Conservation (phyloP, 768 basidiomycete species). For the Leccinum obscurum region DNA sequence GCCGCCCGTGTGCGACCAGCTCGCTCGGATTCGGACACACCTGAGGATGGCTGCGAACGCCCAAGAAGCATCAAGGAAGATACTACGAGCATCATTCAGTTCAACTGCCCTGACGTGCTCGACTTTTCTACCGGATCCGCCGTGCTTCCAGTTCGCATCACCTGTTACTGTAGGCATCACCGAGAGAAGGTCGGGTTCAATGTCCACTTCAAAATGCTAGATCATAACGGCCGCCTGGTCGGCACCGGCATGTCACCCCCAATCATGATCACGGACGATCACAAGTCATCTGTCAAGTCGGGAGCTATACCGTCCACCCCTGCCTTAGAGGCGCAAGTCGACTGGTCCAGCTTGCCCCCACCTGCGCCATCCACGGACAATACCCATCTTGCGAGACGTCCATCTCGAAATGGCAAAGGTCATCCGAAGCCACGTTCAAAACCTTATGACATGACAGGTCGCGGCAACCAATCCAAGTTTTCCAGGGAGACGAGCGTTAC, state of each 20-base stretch:
- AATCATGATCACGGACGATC: slow-evolving; percentile 99
- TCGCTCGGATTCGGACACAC: slow-evolving; percentile 72
- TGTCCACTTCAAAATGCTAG: slow-evolving; percentile 84
- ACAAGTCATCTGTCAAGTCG: slow-evolving; percentile 69
- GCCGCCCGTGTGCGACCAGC: slow-evolving; percentile 80
- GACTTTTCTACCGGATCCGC: slow-evolving; percentile 88
- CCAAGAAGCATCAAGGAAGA: slow-evolving; percentile 52
- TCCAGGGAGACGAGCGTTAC: slow-evolving; percentile 58
- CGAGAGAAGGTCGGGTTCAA: slow-evolving; percentile 95
- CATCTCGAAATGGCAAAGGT: slow-evolving; percentile 44
- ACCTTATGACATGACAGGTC: slow-evolving; percentile 56
- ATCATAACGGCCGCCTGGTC: slow-evolving; percentile 74
- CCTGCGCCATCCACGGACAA: slow-evolving; percentile 29
- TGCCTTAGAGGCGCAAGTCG: slow-evolving; percentile 42
- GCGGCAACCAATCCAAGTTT: slow-evolving; percentile 41
- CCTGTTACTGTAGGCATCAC: slow-evolving; percentile 98
- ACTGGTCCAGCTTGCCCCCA: slow-evolving; percentile 47
- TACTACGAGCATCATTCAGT: slow-evolving; percentile 86
- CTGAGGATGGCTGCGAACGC: slow-evolving; percentile 54
- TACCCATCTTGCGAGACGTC: slow-evolving; percentile 49
- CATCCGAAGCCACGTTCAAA: slow-evolving; percentile 61
- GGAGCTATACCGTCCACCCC: slow-evolving; percentile 31
- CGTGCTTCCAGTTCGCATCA: slow-evolving; percentile 90
- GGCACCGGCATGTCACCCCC: slow-evolving; percentile 82
- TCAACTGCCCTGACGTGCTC: slow-evolving; percentile 89